A percentile compares a stretch with the other conserved stretches of the same genome.
These are phyloP conservation scores for Penicillium lagena DNA, from an alignment of 495 filamentous ascomycete species.

Conservation along the genomic window DNA sequence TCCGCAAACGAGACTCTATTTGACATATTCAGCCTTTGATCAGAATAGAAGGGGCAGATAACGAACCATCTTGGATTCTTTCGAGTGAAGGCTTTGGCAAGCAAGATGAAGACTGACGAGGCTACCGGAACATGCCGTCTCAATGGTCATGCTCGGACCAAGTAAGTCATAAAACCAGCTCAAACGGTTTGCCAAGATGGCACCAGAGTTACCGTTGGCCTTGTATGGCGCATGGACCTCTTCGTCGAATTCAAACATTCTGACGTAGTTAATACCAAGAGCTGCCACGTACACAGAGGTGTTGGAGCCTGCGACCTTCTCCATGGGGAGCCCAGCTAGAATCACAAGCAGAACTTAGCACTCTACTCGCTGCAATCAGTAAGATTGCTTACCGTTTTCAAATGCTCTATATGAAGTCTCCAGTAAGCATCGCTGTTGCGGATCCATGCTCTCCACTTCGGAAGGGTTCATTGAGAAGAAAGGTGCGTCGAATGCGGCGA, in stretches of 20 bases:
- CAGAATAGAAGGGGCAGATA: conserved; percentile 10
- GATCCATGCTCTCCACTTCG: conserved; percentile 50
- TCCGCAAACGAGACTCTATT: background rate
- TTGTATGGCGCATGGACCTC: conserved; percentile 26
- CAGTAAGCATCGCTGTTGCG: conserved; percentile 45
- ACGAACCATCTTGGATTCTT: conserved; percentile 14
- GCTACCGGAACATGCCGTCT: conserved; percentile 48
- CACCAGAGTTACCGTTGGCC: conserved; percentile 22
- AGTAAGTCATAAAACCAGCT: conserved; percentile 36
- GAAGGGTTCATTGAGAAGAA: conserved; percentile 52
- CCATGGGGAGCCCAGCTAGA: conserved; percentile 20
- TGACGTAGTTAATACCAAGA: too few relatives aligned
- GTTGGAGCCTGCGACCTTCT: background rate
- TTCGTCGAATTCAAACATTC: too few relatives aligned
- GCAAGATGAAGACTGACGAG: conserved; percentile 46
- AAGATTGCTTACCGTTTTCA: conserved; percentile 27
- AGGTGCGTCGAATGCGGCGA: conserved; percentile 47
- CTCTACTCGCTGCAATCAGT: too few relatives aligned
- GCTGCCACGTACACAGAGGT: too few relatives aligned
- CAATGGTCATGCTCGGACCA: conserved; percentile 35
- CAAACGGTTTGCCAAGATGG: conserved; percentile 37
- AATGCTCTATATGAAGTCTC: conserved; percentile 55
- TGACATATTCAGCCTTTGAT: conserved; percentile 28
- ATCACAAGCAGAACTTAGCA: too few relatives aligned
- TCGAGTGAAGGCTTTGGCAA: conserved; percentile 32